Evolutionary conservation across 495 filamentous ascomycete genomes (phyloP), one percentile per base, ranked within the genome.

Genomic region (Massariosphaeria phaeospora): DNA sequence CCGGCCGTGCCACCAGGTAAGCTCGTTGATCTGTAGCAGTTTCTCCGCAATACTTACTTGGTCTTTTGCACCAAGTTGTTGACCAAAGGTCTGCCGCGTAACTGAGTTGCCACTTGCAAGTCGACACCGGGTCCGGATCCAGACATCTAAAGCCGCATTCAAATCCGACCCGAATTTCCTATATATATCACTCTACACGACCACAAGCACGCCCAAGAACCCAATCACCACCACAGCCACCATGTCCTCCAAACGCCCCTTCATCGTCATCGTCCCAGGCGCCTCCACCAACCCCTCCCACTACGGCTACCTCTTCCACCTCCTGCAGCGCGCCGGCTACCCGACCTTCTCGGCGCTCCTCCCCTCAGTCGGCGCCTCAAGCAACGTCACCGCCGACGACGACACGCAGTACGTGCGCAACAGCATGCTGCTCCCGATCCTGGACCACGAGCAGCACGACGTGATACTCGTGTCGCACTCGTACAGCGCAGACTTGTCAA

Each of bases 381-480:
- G 21, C n/a, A 44, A 51, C 4, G 30, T 51, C 20, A 44, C 55
- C 11, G 47, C 40, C 18, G 46, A 44, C 8, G 46, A 52, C 24
- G 55, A 58, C 24, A 21, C 18, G 17, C 13, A 2, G 1, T 58
- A 58, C 17, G 21, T 58, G 13, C 47, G 39, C 9, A 24, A 51
- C 33, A 38, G 20, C 10, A 50, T 58, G 46, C 15, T 58, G 8
- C n/a, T 51, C 2, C 55, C 55, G 18, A 31, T 51, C 0, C 46
- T 58, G 2, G 55, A 58, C 27, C 9, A 25, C 29, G 55, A 52
- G 52, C 33, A 58, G 26, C 43, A 49, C 9, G 55, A 58, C 20
- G 55, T 58, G 10, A 50, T 58, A 15, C 9, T 58, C 11, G 25
- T 58, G 13, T 35, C 31, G 47, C 55, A 58, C 27, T 58, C 55